phyloP scores from a whole-genome alignment of 2,329 filamentous ascomycete genomes.

The Sporothrix humicola region DNA sequence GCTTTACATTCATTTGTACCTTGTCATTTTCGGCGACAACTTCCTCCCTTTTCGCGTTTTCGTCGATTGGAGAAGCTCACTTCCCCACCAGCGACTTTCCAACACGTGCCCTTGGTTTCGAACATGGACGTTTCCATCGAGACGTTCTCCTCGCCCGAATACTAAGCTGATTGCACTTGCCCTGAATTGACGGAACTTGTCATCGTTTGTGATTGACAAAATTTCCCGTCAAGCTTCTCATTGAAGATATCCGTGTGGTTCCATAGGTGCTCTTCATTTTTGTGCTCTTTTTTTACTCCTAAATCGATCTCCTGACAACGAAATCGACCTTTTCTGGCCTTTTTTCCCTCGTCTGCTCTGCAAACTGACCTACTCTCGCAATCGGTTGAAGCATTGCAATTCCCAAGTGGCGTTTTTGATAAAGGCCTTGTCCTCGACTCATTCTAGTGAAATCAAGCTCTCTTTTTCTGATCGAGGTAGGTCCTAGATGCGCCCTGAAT shows the following conservation, averaged over 20 bases:
- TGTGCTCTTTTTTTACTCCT: not conserved
- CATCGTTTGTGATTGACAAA: slow-evolving; percentile 9
- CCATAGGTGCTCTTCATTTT: not conserved
- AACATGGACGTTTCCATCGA: slow-evolving; percentile 36
- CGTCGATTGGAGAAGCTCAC: not conserved
- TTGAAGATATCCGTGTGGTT: not conserved
- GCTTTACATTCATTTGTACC: not conserved
- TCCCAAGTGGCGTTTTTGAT: not conserved
- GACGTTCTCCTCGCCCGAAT: slow-evolving; percentile 28
- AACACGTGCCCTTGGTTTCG: slow-evolving; percentile 30
- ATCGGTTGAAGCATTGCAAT: not conserved
- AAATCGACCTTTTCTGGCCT: not conserved
- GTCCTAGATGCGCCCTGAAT: not conserved
- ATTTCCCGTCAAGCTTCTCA: not conserved
- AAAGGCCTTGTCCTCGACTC: not conserved
- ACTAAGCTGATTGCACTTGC: slow-evolving; percentile 28
- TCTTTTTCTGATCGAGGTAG: not conserved
- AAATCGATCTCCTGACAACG: slow-evolving; percentile 11
- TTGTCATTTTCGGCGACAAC: not conserved
- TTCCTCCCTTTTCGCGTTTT: not conserved
- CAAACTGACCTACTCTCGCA: not conserved
- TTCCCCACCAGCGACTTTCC: not conserved
- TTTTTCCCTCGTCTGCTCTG: not conserved
- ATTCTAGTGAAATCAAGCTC: not conserved
- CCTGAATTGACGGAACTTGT: slow-evolving; percentile 17